Conservation (phyloP, 2,329 filamentous ascomycete species). For the Sclerotinia spermophila region DNA sequence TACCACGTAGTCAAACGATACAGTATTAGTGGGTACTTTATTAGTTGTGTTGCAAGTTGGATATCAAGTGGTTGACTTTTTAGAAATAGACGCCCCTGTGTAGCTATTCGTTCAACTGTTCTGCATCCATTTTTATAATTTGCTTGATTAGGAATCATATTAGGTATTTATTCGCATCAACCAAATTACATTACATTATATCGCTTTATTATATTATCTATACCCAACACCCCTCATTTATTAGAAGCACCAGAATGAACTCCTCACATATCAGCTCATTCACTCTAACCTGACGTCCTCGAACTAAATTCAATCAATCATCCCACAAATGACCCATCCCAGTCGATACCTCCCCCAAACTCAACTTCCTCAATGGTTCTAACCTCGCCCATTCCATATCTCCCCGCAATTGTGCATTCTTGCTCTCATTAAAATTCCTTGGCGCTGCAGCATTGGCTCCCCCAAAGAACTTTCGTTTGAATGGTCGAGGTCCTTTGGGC, state of each 20-base stretch:
- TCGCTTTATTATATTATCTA: too few species aligned
- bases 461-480: constrained; percentile 2
- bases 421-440: not conserved
- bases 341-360: constrained; percentile 27
- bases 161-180: not conserved
- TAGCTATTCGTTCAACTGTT: too few species aligned
- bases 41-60: not conserved
- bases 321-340: constrained; percentile 25
- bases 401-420: constrained; percentile 1
- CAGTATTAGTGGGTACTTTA: not conserved
- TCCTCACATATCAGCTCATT: not conserved
- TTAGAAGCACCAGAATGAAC: too few species aligned
- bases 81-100: too few species aligned
- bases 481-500: constrained; percentile 5
- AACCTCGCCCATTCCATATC: constrained; percentile 7
- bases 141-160: not conserved
- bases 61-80: not conserved
- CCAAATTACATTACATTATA: not conserved
- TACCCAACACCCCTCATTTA: too few species aligned
- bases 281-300: not conserved
- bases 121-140: too few species aligned
- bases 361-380: constrained; percentile 25
- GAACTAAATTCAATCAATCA: not conserved
- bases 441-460: not conserved
- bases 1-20: not conserved